A percentile compares a stretch with the other conserved stretches of the same genome.
Evolutionary conservation across 2,329 filamentous ascomycete species (phyloP).

Genomic region (Diaporthe aspalathi): DNA sequence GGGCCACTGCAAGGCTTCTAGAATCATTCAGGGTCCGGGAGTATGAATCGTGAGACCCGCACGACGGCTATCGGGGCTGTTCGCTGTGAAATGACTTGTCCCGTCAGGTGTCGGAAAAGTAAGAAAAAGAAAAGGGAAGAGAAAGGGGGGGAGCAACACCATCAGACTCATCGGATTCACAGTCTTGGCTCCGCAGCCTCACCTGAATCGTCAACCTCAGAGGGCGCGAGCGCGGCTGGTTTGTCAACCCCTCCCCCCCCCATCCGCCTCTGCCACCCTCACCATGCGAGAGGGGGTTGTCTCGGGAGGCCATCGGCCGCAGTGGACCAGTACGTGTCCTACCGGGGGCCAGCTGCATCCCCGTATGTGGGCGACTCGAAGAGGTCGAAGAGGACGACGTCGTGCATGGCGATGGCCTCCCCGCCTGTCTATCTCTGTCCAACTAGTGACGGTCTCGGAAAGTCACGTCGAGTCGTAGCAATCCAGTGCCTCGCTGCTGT

Average conservation of each 20-base stretch:
- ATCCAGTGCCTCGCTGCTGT: slow-evolving; percentile 31
- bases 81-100: not conserved
- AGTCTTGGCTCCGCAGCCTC: slow-evolving; percentile 14
- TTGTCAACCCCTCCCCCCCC: not conserved
- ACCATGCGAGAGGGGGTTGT: not conserved
- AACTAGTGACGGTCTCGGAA: slow-evolving; percentile 17
- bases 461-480: slow-evolving; percentile 32
- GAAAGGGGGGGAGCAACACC: not conserved
- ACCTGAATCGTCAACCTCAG: not conserved
- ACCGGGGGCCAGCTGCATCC: not conserved
- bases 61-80: slow-evolving; percentile 4
- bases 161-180: not conserved
- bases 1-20: slow-evolving; percentile 26
- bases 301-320: slow-evolving; percentile 20
- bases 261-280: not conserved
- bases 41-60: not conserved
- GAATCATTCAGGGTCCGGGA: slow-evolving; percentile 32
- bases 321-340: not conserved
- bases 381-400: not conserved
- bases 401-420: not conserved
- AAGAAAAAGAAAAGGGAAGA: not conserved
- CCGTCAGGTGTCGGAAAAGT: not conserved
- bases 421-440: not conserved
- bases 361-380: not conserved
- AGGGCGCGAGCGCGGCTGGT: not conserved